Base-by-base conservation (phyloP, 768 basidiomycete species). In the Hirschioporus abietinus region DNA sequence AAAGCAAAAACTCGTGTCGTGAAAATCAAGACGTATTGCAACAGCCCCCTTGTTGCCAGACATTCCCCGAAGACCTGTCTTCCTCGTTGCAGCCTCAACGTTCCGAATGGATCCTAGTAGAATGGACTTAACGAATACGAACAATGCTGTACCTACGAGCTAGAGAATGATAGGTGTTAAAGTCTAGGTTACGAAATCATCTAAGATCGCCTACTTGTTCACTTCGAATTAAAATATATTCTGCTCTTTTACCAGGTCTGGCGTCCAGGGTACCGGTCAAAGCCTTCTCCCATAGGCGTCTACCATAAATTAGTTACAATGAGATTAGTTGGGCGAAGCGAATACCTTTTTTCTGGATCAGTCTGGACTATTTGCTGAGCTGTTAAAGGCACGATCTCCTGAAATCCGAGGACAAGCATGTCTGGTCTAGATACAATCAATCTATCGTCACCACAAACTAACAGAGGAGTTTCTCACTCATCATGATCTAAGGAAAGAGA, bases 1-100 rank as follows among this genome's bases (percentile, higher is more conserved):
- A 78, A 99, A 96, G 78, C 97, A 99, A 72, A 98, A 90, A 66
- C 86, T 91, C 9, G 96, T 92, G 73, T 96, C 95, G 70, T 92
- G 84, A 72, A 93, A 93, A 30, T 99, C 92, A 63, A 99, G 80
- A 15, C 97, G 89, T 69, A 99, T 93, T 7, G 90, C 95, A 15
- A 96, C 92, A 1, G 95, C 97, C 23, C 97, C 97, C 79, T 99
- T 96, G 79, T 96, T 96, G 30, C 95, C 97, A 0, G 95, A 95
- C 87, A 99, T 95, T 15, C 97, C 97, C 35, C 90, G 84, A 58
- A 93, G 80, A 57, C 91, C 92, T n/a, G 92, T 93, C 92, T 99
- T 99, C 67, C 94, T 88, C 63, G 91, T 89, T 18, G 95, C 82
- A 10, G 88, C 94, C 77, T 99, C 97, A 6, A 99, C 97, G 71